A percentile compares a stretch with the other conserved stretches of the same genome.
phyloP scores from a whole-genome alignment of 257 asterid genomes.

The Buddleja alternifolia region DNA sequence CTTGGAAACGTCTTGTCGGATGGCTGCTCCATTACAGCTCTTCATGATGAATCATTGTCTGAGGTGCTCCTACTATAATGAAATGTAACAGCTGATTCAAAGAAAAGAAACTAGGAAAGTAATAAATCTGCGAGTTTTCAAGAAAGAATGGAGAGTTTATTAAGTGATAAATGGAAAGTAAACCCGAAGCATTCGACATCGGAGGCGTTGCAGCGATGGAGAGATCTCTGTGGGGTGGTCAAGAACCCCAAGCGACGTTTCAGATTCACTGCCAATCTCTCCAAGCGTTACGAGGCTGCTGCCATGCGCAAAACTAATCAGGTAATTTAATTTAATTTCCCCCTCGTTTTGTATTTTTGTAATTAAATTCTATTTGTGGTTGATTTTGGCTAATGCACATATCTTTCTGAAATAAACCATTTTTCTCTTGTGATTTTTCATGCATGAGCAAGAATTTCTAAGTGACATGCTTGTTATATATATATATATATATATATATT shows the following conservation, averaged over 20 bases:
- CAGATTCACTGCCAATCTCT: constrained; percentile 88
- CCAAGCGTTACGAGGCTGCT: constrained; percentile 88
- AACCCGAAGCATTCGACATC: constrained; percentile 72
- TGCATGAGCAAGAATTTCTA: too few relatives aligned
- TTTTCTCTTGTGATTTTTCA: too few relatives aligned
- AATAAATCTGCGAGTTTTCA: background rate
- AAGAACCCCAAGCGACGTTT: constrained; percentile 91
- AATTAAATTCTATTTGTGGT: background rate
- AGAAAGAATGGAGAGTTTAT: constrained; percentile 64
- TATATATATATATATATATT: too few relatives aligned
- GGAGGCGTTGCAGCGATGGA: constrained; percentile 80
- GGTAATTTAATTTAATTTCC: constrained; percentile 33
- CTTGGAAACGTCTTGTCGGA: constrained; percentile 23
- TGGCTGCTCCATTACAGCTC: background rate
- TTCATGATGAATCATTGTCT: background rate
- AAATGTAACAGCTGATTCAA: constrained; percentile 1
- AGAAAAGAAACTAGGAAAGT: background rate
- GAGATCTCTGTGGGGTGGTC: constrained; percentile 88
- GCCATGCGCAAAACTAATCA: constrained; percentile 90
- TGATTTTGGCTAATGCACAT: background rate
- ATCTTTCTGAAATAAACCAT: too few relatives aligned
- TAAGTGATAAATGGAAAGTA: constrained; percentile 87
- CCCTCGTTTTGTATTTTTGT: background rate
- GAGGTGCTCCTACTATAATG: too few relatives aligned
- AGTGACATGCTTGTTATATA: too few relatives aligned